These are phyloP conservation scores for Irpex lacteus DNA, from an alignment of 1,284 basidiomycete species.

Conservation along the genomic window DNA sequence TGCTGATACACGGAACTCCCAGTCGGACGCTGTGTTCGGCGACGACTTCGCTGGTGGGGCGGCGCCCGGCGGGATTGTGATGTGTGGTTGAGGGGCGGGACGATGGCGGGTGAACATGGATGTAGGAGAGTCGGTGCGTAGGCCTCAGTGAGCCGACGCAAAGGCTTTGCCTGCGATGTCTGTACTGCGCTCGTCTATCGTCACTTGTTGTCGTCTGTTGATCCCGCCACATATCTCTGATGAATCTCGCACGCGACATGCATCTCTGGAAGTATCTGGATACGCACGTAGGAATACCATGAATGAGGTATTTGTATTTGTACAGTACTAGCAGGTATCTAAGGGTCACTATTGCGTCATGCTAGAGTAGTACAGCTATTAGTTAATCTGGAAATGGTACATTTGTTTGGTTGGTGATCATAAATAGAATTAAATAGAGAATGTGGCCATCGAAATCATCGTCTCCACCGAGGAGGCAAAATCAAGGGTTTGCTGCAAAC, in stretches of 20 bases:
- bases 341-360: background rate
- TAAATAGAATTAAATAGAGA: background rate
- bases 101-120: slow-evolving; percentile 1
- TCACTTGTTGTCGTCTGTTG: slow-evolving; percentile 11
- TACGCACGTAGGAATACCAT: background rate
- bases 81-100: slow-evolving; percentile 30
- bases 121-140: background rate
- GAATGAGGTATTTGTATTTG: background rate
- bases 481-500: too few species aligned
- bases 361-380: background rate
- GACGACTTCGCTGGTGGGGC: slow-evolving; percentile 30
- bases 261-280: background rate
- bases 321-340: background rate
- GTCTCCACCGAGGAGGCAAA: too few species aligned
- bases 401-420: background rate
- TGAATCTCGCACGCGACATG: background rate
- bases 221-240: background rate
- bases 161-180: background rate
- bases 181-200: background rate
- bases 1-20: slow-evolving; percentile 29
- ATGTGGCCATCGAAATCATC: background rate
- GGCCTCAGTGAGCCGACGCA: too few species aligned
- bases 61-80: slow-evolving; percentile 38
- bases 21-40: slow-evolving; percentile 21
- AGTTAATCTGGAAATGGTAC: background rate